These are phyloP conservation scores for Calamus simplicifolius DNA, from an alignment of 176 grass and related monocot genomes.

Conservation along the genomic window DNA sequence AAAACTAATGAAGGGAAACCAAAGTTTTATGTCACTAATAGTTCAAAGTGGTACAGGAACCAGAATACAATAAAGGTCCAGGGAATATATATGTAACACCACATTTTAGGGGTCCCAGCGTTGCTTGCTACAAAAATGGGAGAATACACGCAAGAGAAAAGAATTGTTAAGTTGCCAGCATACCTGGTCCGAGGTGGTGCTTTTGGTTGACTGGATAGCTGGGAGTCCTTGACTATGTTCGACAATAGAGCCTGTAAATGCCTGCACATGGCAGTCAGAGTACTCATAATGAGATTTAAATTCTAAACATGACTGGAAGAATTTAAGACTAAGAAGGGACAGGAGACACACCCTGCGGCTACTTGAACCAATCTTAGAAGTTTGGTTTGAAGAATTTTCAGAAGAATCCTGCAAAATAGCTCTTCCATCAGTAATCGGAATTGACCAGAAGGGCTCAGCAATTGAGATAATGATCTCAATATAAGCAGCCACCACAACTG, in stretches of 20 bases:
- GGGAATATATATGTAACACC: not conserved
- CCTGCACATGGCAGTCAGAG: constrained; percentile 21
- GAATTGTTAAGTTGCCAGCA: not conserved
- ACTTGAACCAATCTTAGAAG: constrained; percentile 29
- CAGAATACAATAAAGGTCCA: too few species aligned
- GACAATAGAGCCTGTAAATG: constrained; percentile 77
- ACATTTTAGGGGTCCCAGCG: not conserved
- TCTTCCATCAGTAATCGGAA: not conserved
- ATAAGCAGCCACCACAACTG: too few species aligned
- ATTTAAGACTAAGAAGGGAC: constrained; percentile 6
- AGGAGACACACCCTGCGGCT: constrained; percentile 31
- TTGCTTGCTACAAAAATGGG: not conserved
- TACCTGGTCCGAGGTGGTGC: constrained; percentile 32
- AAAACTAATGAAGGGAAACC: too few species aligned
- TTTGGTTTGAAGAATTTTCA: constrained; percentile 11
- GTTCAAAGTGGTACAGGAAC: too few species aligned
- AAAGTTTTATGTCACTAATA: too few species aligned
- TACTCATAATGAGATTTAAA: constrained; percentile 3
- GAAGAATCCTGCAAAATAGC: constrained; percentile 32
- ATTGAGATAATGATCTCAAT: too few species aligned
- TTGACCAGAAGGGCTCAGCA: not conserved
- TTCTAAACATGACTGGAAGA: constrained; percentile 3
- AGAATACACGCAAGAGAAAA: constrained; percentile 1
- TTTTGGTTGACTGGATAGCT: constrained; percentile 29
- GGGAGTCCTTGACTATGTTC: constrained; percentile 48